Percentiles rank a stretch among this genome's conserved stretches.
phyloP scores from a whole-genome alignment of 73 alveolate species.

The Effrenium voratum region DNA sequence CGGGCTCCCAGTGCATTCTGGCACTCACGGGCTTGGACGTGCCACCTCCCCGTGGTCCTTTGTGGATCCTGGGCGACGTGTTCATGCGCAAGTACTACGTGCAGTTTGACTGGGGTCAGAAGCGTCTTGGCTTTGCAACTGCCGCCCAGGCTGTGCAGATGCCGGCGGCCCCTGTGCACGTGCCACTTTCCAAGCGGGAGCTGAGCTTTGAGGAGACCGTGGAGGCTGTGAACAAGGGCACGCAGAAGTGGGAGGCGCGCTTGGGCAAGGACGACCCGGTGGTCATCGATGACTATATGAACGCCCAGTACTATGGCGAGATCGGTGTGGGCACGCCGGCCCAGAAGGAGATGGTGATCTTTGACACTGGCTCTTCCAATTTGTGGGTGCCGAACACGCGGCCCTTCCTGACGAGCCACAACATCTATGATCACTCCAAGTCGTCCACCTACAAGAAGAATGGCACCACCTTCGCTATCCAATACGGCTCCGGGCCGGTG shows the following conservation, averaged over 20 bases:
- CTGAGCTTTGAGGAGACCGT: slow-evolving; percentile 63
- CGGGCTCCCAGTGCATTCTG: slow-evolving; percentile 70
- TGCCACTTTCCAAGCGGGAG: slow-evolving; percentile 80
- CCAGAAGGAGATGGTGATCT: slow-evolving; percentile 96
- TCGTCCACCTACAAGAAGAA: slow-evolving; percentile 84
- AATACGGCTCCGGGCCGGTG: slow-evolving; percentile 91
- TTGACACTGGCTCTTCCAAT: slow-evolving; percentile 97
- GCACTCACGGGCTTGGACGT: slow-evolving; percentile 85
- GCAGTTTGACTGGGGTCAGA: slow-evolving; percentile 94
- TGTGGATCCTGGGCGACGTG: slow-evolving; percentile 95
- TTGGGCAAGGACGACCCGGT: slow-evolving; percentile 43
- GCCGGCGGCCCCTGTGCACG: too few species aligned
- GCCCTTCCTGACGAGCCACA: slow-evolving; percentile 63
- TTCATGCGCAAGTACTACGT: slow-evolving; percentile 95
- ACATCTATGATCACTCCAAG: slow-evolving; percentile 58
- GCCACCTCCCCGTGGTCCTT: slow-evolving; percentile 81
- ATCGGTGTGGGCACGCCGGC: slow-evolving; percentile 96
- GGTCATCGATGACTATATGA: slow-evolving; percentile 77
- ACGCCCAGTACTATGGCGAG: slow-evolving; percentile 95
- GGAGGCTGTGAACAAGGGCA: slow-evolving; percentile 36
- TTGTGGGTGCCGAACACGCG: slow-evolving; percentile 95
- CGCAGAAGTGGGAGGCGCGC: slow-evolving; percentile 72
- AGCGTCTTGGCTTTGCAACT: slow-evolving; percentile 93
- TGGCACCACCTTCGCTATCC: slow-evolving; percentile 90
- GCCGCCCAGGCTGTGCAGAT: slow-evolving; percentile 23